A percentile compares a stretch with the other conserved stretches of the same genome.
These are phyloP conservation scores for Pelargonium nanum DNA, from an alignment of 345 rosid genomes.

Conservation along the genomic window DNA sequence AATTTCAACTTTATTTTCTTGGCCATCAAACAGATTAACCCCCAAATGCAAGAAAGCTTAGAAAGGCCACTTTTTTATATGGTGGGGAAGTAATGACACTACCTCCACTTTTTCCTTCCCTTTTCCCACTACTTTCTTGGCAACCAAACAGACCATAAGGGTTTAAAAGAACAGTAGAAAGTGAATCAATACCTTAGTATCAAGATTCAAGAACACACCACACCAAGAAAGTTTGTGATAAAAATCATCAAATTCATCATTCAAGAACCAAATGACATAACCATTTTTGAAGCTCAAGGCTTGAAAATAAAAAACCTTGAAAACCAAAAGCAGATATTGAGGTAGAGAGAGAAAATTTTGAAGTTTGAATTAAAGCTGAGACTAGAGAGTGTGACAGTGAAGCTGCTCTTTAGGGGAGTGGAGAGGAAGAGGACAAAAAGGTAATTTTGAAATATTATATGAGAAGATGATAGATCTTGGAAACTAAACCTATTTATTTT, in stretches of 20 bases:
- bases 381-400: slow-evolving; percentile 1
- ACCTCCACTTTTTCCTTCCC: neutral
- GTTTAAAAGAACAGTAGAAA: neutral
- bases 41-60: neutral
- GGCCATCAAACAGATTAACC: neutral
- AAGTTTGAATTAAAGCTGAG: slow-evolving; percentile 29
- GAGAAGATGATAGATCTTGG: slow-evolving; percentile 8
- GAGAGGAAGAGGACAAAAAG: slow-evolving; percentile 20
- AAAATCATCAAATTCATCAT: neutral
- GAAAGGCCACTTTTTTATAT: neutral
- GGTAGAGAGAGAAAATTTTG: slow-evolving; percentile 1
- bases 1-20: too few species aligned
- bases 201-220: neutral
- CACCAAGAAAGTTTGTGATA: neutral
- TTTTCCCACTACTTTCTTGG: neutral
- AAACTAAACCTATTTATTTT: slow-evolving; percentile 17
- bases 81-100: neutral
- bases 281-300: neutral
- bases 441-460: slow-evolving; percentile 5
- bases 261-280: neutral
- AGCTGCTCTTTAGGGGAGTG: neutral
- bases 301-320: neutral
- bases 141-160: neutral
- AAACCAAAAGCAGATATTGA: neutral
- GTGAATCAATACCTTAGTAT: neutral